A percentile compares a stretch with the other conserved stretches of the same genome.
Conservation (phyloP, 768 basidiomycete species). For the Rhodotorula graminis region DNA sequence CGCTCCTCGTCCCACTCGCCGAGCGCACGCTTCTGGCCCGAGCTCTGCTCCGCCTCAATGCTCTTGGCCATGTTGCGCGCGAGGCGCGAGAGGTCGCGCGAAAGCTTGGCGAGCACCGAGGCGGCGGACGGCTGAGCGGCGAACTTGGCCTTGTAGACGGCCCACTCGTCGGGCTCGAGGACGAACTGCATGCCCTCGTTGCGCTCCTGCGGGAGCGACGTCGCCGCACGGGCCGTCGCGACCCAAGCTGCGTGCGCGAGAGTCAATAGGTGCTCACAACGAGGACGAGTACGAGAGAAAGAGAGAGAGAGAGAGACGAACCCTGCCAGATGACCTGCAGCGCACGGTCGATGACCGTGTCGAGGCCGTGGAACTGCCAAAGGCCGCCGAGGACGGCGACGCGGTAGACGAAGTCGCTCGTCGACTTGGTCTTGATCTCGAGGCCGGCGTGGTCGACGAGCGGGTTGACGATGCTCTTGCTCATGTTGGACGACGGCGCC, state of each 20-base stretch:
- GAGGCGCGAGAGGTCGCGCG: background rate
- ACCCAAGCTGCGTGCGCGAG: background rate
- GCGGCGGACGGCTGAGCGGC: background rate
- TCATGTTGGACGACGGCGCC: background rate
- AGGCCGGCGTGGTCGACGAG: background rate
- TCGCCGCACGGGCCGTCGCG: constrained; percentile 7
- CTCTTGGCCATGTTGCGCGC: background rate
- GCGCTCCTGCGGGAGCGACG: background rate
- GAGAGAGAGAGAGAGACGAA: background rate
- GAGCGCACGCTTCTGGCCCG: background rate
- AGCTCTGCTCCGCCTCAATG: background rate
- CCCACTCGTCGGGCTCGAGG: background rate
- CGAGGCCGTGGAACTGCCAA: constrained; percentile 10
- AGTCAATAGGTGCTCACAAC: too few species aligned
- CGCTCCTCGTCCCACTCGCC: constrained; percentile 7
- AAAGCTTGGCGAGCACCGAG: background rate
- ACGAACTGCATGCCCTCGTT: background rate
- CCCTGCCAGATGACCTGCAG: constrained; percentile 9
- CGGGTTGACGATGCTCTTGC: background rate
- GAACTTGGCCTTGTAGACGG: background rate
- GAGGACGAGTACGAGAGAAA: too few species aligned
- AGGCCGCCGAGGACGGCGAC: constrained; percentile 5
- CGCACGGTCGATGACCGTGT: constrained; percentile 6
- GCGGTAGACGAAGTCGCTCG: background rate
- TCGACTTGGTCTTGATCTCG: background rate